A percentile compares a stretch with the other conserved stretches of the same genome.
phyloP scores from a whole-genome alignment of 2,329 filamentous ascomycete species.

The Bertia moriformis region DNA sequence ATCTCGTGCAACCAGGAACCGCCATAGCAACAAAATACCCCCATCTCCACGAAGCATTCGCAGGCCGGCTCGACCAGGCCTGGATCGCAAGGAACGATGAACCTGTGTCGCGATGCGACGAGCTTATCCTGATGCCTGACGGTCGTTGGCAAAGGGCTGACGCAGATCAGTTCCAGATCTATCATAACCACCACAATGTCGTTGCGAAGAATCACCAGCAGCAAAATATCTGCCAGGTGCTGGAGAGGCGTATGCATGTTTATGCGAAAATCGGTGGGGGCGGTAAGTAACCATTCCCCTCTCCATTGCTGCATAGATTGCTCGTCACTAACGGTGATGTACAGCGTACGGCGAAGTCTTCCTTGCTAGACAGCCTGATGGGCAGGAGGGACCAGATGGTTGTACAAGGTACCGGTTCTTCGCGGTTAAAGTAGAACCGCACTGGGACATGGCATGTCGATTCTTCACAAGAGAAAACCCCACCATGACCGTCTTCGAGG shows the following conservation, averaged over 20 bases:
- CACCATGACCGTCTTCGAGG: background rate
- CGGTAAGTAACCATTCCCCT: background rate
- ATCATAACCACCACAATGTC: no score
- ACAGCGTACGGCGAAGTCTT: background rate
- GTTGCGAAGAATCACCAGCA: no score
- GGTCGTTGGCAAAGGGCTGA: no score
- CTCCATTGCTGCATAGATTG: background rate
- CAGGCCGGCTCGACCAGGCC: background rate
- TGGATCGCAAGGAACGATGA: conserved; percentile 1
- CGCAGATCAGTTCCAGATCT: no score
- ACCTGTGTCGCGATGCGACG: background rate
- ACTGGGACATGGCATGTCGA: no score
- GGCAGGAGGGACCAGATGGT: no score
- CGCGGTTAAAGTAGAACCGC: background rate
- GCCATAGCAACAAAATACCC: background rate
- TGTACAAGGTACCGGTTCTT: no score
- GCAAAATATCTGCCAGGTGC: background rate
- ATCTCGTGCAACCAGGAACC: background rate
- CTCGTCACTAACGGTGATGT: background rate
- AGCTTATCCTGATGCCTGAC: no score
- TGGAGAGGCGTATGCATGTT: background rate
- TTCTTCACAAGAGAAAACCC: no score
- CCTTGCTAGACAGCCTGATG: background rate
- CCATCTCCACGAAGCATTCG: background rate
- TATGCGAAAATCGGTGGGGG: background rate